phyloP scores from a whole-genome alignment of 2,329 filamentous ascomycete genomes.

The Lasiodiplodia sp. region DNA sequence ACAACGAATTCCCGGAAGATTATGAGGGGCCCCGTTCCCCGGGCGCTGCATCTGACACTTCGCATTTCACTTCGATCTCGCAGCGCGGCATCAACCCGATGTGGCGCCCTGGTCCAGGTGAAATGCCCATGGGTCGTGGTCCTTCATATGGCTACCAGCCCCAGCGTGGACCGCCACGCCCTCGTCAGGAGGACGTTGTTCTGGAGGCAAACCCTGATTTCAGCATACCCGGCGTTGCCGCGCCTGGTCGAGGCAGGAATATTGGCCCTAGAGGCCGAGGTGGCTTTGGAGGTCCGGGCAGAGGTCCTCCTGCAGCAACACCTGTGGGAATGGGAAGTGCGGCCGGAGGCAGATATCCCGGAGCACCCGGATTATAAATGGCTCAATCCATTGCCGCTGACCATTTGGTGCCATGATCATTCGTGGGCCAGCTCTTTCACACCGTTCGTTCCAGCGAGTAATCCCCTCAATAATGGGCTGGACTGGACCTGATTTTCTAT shows the following conservation, averaged over 20 bases:
- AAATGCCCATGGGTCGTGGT: slow-evolving; percentile 46
- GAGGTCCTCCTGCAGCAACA: slow-evolving; percentile 9
- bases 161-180: slow-evolving; percentile 37
- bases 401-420: neutral
- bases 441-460: slow-evolving; percentile 13
- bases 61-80: slow-evolving; percentile 88
- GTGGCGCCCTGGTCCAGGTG: slow-evolving; percentile 70
- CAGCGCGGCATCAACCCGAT: slow-evolving; percentile 88
- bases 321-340: slow-evolving; percentile 11
- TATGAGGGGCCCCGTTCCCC: slow-evolving; percentile 72
- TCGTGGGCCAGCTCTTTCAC: neutral
- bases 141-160: slow-evolving; percentile 47
- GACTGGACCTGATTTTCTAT: slow-evolving; percentile 7
- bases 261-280: slow-evolving; percentile 24
- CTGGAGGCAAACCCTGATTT: slow-evolving; percentile 88
- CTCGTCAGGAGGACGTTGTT: slow-evolving; percentile 72
- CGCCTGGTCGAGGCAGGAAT: slow-evolving; percentile 43
- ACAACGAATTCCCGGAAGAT: slow-evolving; percentile 59
- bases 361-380: slow-evolving; percentile 3
- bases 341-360: slow-evolving; percentile 21
- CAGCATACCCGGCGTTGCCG: slow-evolving; percentile 64
- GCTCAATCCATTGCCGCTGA: neutral
- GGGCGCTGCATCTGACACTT: slow-evolving; percentile 75
- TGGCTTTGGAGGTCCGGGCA: neutral
- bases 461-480: slow-evolving; percentile 23